These are phyloP conservation scores for Sergeia podlipaevii DNA, from an alignment of 208 protist genomes.

Conservation along the genomic window DNA sequence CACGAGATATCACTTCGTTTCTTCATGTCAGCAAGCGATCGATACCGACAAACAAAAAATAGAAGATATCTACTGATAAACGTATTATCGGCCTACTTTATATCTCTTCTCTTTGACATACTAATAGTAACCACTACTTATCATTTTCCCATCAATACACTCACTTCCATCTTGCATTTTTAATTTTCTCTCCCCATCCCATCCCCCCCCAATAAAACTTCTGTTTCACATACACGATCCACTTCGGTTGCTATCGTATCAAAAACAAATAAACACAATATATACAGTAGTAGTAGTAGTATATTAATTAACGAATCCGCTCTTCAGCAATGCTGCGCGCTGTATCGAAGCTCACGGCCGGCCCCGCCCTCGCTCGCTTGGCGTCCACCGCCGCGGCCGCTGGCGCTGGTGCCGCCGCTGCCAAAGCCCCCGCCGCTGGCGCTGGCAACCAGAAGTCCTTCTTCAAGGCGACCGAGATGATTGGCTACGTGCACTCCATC, in stretches of 20 bases:
- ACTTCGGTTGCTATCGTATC: neutral
- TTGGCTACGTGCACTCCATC: conserved; percentile 86
- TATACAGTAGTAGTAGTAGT: conserved; percentile 1
- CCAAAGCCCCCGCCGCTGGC: conserved; percentile 4
- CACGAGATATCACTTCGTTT: no score
- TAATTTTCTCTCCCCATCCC: no score
- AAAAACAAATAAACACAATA: conserved; percentile 10
- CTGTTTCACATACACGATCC: no score
- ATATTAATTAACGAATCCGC: conserved; percentile 1
- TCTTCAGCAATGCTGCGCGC: conserved; percentile 49
- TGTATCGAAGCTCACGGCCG: conserved; percentile 35
- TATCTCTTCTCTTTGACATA: no score
- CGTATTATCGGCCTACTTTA: no score
- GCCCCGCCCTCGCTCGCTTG: conserved; percentile 32
- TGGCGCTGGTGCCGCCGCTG: conserved; percentile 18
- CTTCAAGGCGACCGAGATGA: conserved; percentile 84
- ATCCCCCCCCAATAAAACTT: no score
- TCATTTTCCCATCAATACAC: no score
- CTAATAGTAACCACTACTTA: no score
- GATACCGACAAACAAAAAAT: no score
- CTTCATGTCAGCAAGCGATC: no score
- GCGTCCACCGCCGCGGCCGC: conserved; percentile 27
- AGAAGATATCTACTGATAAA: no score
- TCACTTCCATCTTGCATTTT: no score
- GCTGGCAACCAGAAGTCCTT: conserved; percentile 67